phyloP scores from a whole-genome alignment of 495 filamentous ascomycete genomes.

The Penicillium steckii region DNA sequence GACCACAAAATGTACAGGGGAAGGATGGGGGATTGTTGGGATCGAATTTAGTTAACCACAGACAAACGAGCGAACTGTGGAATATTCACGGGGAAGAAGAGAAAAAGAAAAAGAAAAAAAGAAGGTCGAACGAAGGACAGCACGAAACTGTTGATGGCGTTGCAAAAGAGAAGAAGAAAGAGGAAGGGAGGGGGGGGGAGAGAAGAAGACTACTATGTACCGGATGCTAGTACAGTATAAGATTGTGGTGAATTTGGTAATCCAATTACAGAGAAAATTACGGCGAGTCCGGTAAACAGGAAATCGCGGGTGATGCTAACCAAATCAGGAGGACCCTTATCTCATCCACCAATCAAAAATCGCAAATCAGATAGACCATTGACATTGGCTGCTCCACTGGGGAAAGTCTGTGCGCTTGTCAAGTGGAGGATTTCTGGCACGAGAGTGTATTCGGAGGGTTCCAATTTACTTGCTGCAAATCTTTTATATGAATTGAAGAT shows the following conservation, averaged over 20 bases:
- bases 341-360: not conserved
- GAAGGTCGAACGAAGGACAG: conserved; percentile 7
- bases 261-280: no score
- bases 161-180: not conserved
- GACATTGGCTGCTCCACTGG: not conserved
- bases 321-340: not conserved
- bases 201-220: not conserved
- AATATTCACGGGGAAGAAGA: no score
- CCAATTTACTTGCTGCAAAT: no score
- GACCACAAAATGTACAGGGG: conserved; percentile 19
- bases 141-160: conserved; percentile 1
- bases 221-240: not conserved
- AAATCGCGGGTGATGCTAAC: conserved; percentile 3
- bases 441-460: no score
- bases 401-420: not conserved
- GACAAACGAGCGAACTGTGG: conserved; percentile 24
- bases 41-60: conserved; percentile 8
- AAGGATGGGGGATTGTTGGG: not conserved
- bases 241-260: no score
- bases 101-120: conserved; percentile 10
- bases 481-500: no score
- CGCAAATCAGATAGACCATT: not conserved
- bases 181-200: not conserved
- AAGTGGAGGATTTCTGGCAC: not conserved
- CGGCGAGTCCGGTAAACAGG: no score